Conservation (phyloP, 2,329 filamentous ascomycete genomes). For the Nothopassalora personata region DNA sequence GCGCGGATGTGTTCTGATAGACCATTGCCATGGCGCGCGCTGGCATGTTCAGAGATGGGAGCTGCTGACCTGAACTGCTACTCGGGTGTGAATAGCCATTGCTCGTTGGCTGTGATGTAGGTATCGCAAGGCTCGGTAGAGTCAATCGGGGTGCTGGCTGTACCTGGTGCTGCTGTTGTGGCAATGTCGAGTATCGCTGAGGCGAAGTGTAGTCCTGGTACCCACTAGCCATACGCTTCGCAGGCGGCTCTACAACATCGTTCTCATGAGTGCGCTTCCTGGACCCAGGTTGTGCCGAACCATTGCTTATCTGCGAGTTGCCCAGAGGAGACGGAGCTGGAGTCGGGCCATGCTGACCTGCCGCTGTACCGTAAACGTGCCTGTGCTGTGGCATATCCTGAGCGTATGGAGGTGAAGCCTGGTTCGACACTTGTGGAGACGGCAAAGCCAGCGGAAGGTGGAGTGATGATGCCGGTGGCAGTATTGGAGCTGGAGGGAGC, state of each 20-base stretch:
- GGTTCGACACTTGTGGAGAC: constrained; percentile 47
- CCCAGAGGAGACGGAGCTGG: constrained; percentile 41
- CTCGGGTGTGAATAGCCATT: constrained; percentile 20
- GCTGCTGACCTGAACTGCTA: constrained; percentile 38
- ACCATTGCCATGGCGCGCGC: constrained; percentile 65
- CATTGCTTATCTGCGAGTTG: constrained; percentile 34
- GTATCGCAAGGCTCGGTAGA: constrained; percentile 65
- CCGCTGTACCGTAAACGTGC: constrained; percentile 36
- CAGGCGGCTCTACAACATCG: constrained; percentile 49
- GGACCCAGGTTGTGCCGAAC: constrained; percentile 26
- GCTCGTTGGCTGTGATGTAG: constrained; percentile 38
- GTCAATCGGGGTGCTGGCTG: constrained; percentile 52
- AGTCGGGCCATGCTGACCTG: constrained; percentile 34
- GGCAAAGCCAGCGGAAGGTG: constrained; percentile 44
- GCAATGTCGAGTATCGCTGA: constrained; percentile 28
- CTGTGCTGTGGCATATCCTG: constrained; percentile 31
- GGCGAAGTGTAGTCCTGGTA: constrained; percentile 26
- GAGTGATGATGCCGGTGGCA: constrained; percentile 46
- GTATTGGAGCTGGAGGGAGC: constrained; percentile 36
- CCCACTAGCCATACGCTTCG: constrained; percentile 44
- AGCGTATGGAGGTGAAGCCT: constrained; percentile 47
- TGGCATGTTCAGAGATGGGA: constrained; percentile 59
- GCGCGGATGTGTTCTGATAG: constrained; percentile 57
- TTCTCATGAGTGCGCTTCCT: constrained; percentile 58
- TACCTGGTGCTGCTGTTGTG: constrained; percentile 30